Conservation (phyloP, 306 rosid species). For the Amphicarpaea edgeworthii region DNA sequence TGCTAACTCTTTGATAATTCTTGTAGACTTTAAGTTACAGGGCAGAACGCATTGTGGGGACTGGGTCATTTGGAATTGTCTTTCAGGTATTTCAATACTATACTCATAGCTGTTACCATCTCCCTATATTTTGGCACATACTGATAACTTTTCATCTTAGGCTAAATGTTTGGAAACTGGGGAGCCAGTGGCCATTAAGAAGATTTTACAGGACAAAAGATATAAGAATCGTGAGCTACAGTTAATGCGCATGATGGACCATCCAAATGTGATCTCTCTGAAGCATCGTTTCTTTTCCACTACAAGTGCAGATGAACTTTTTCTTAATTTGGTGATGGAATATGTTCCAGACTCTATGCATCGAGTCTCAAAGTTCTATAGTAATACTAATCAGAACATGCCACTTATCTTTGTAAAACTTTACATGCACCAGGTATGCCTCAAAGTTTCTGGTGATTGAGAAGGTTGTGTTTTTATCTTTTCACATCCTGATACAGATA, state of each 20-base stretch:
- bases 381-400: slow-evolving; percentile 70
- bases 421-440: slow-evolving; percentile 75
- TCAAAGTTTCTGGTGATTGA: slow-evolving; percentile 10
- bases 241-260: slow-evolving; percentile 84
- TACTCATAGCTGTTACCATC: slow-evolving; percentile 13
- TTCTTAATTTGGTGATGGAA: slow-evolving; percentile 35
- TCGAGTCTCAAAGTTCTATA: slow-evolving; percentile 69
- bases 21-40: slow-evolving; percentile 81
- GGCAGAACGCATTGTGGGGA: slow-evolving; percentile 88
- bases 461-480: not conserved
- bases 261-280: slow-evolving; percentile 74
- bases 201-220: slow-evolving; percentile 36
- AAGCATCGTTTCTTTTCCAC: slow-evolving; percentile 30
- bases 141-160: slow-evolving; percentile 20
- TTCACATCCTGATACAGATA: slow-evolving; percentile 25
- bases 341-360: slow-evolving; percentile 79
- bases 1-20: slow-evolving; percentile 15
- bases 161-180: slow-evolving; percentile 53
- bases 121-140: slow-evolving; percentile 11
- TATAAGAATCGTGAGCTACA: slow-evolving; percentile 69
- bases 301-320: slow-evolving; percentile 11
- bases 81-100: slow-evolving; percentile 63
- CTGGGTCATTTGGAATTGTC: slow-evolving; percentile 84
- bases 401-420: slow-evolving; percentile 77
- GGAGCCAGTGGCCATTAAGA: slow-evolving; percentile 48